Evolutionary conservation across 2,329 filamentous ascomycete species (phyloP), one percentile per base, ranked within the genome.

Genomic region (Verticillium nubilum): DNA sequence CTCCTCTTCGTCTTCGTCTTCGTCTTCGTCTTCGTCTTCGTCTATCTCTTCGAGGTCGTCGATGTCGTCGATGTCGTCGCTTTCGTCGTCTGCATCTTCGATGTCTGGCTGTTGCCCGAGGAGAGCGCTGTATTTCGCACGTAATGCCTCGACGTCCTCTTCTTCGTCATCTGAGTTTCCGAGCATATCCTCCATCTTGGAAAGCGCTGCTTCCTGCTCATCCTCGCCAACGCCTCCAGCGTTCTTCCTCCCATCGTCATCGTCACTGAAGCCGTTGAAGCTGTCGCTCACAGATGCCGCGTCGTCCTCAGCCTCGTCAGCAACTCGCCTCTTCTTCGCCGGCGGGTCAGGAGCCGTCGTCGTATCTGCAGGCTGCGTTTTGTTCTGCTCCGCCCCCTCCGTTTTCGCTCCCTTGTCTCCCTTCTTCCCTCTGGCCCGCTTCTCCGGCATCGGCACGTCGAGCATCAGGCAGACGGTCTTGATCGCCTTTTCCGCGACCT

Each of bases 381-480:
- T 67, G 17, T 73, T 67, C 28, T 68, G 65, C 54, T 69, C 69
- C 19, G 71, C 68, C 13, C 71, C 69, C 29, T 68, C 64, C n/a
- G 37, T 4, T n/a, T 47, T 47, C 37, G 19, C n/a, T 2, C 9
- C 37, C 61, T 73, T 72, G 23, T 65, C 65, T 64, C 71, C 72
- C 52, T 68, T 69, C 12, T 62, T 62, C 10, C 68, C 68, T 62
- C 72, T 74, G 4, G 67, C 72, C 67, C 67, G 71, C 65, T 76
- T 80, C 50, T 79, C 77, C 0, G 82, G 80, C 58, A 78, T 70
- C 3, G 78, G 69, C 0, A 86, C 74, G 2, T 78, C 73, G 17
- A 86, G 70, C 3, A 74, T 71, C 53, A 74, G 69, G 67, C 83
- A 86, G 3, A 84, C 76, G 28, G 73, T 77, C 59, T 73, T 72